Percentiles rank a stretch among this genome's conserved stretches.
Conservation (phyloP, 352 stramenopile species). For the Globisporangium uncinulatum region DNA sequence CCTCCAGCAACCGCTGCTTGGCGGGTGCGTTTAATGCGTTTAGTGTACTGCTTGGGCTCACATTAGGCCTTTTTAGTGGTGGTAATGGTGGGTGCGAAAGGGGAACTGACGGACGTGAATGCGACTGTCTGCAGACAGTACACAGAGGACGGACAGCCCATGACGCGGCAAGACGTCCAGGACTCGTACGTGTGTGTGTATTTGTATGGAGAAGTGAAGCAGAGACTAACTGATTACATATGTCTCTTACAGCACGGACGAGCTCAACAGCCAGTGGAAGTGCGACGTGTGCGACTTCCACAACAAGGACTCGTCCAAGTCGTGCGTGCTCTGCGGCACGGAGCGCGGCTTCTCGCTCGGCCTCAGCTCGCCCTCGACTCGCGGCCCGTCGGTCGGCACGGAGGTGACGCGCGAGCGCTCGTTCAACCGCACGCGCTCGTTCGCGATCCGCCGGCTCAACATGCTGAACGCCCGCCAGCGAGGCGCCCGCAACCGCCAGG, state of each 20-base stretch:
- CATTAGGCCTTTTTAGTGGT: background rate
- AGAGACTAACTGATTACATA: background rate
- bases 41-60: background rate
- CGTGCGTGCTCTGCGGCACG: slow-evolving; percentile 77
- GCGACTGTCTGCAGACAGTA: slow-evolving; percentile 41
- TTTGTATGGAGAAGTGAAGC: too few species aligned
- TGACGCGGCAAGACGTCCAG: slow-evolving; percentile 84
- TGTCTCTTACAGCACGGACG: slow-evolving; percentile 38
- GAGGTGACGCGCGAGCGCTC: slow-evolving; percentile 44
- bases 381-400: slow-evolving; percentile 31
- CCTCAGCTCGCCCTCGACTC: slow-evolving; percentile 33
- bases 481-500: slow-evolving; percentile 70
- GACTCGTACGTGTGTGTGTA: slow-evolving; percentile 54
- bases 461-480: slow-evolving; percentile 82
- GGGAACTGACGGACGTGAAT: background rate
- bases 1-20: slow-evolving; percentile 76
- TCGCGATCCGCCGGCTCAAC: slow-evolving; percentile 83
- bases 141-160: slow-evolving; percentile 81
- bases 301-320: slow-evolving; percentile 76
- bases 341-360: slow-evolving; percentile 77
- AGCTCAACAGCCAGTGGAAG: slow-evolving; percentile 80
- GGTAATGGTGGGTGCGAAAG: background rate
- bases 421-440: slow-evolving; percentile 84
- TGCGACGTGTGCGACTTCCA: slow-evolving; percentile 87
- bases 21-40: slow-evolving; percentile 28